These are phyloP conservation scores for Fusarium chuoi DNA, from an alignment of 2,329 filamentous ascomycete genomes.

Conservation along the genomic window DNA sequence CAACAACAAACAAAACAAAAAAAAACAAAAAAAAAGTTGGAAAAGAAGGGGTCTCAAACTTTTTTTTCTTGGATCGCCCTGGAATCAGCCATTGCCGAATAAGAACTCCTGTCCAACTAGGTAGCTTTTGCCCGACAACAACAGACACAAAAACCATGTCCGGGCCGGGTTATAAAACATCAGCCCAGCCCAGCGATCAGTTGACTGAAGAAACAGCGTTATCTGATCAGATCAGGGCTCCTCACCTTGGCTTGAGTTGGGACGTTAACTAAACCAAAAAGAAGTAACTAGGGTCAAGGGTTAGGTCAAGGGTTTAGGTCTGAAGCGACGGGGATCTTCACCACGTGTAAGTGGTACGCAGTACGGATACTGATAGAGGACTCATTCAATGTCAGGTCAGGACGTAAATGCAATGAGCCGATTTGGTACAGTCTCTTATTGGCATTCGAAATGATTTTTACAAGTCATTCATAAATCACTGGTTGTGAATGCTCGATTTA, in stretches of 20 bases:
- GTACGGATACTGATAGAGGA: background rate
- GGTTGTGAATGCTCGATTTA: background rate
- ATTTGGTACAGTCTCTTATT: background rate
- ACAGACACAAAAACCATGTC: slow-evolving; percentile 4
- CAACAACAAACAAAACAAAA: background rate
- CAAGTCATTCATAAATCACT: background rate
- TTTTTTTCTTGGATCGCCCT: slow-evolving; percentile 7
- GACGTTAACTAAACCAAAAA: slow-evolving; percentile 9
- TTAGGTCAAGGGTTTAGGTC: slow-evolving; percentile 31
- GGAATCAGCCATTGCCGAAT: slow-evolving; percentile 35
- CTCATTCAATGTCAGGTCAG: background rate
- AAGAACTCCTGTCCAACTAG: slow-evolving; percentile 10
- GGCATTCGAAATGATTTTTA: background rate
- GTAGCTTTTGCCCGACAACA: slow-evolving; percentile 11
- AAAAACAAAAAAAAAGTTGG: slow-evolving; percentile 27
- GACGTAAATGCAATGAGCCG: background rate
- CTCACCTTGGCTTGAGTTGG: slow-evolving; percentile 21
- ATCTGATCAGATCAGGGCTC: slow-evolving; percentile 36
- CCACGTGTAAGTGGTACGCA: slow-evolving; percentile 32
- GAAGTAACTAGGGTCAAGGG: slow-evolving; percentile 31
- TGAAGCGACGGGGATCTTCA: slow-evolving; percentile 20
- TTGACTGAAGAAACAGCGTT: slow-evolving; percentile 21
- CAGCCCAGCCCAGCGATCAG: slow-evolving; percentile 12
- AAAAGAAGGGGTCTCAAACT: slow-evolving; percentile 30
- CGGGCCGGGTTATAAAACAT: slow-evolving; percentile 12